Evolutionary conservation across 1,284 basidiomycete genomes (phyloP).

Genomic region (Irpex sp.): DNA sequence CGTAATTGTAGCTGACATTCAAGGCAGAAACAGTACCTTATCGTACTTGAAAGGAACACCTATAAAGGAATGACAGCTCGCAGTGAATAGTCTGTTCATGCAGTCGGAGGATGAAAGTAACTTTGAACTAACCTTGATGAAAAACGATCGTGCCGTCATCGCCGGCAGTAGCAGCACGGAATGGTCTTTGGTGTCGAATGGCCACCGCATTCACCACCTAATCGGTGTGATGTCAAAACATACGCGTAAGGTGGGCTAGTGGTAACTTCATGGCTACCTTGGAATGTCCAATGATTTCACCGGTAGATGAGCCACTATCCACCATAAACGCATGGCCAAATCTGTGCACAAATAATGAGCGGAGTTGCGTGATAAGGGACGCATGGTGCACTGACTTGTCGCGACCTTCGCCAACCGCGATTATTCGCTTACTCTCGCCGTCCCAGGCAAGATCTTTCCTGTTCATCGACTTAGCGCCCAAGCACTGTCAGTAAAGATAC

Average conservation of each 20-base stretch:
- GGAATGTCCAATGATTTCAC: slow-evolving; percentile 92
- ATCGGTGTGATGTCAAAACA: neutral
- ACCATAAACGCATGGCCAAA: slow-evolving; percentile 89
- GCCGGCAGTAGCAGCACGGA: slow-evolving; percentile 83
- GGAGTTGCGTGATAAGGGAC: neutral
- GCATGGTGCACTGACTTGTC: slow-evolving; percentile 62
- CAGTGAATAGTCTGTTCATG: slow-evolving; percentile 4
- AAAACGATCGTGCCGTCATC: slow-evolving; percentile 86
- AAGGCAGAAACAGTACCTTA: slow-evolving; percentile 45
- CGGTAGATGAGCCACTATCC: slow-evolving; percentile 85
- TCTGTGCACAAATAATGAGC: slow-evolving; percentile 33
- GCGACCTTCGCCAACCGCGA: slow-evolving; percentile 93
- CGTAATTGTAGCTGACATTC: no score
- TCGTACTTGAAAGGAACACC: slow-evolving; percentile 89
- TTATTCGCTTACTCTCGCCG: slow-evolving; percentile 92
- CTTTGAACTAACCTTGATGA: slow-evolving; percentile 55
- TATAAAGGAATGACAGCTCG: slow-evolving; percentile 17
- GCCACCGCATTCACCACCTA: slow-evolving; percentile 87
- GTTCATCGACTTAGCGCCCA: slow-evolving; percentile 1
- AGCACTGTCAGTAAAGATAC: neutral
- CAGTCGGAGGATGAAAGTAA: slow-evolving; percentile 5
- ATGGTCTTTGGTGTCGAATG: slow-evolving; percentile 89
- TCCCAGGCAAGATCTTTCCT: slow-evolving; percentile 97
- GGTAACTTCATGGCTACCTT: slow-evolving; percentile 52
- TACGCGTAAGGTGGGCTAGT: neutral